Evolutionary conservation across 345 rosid species (phyloP).

Genomic region (Isatis tinctoria): DNA sequence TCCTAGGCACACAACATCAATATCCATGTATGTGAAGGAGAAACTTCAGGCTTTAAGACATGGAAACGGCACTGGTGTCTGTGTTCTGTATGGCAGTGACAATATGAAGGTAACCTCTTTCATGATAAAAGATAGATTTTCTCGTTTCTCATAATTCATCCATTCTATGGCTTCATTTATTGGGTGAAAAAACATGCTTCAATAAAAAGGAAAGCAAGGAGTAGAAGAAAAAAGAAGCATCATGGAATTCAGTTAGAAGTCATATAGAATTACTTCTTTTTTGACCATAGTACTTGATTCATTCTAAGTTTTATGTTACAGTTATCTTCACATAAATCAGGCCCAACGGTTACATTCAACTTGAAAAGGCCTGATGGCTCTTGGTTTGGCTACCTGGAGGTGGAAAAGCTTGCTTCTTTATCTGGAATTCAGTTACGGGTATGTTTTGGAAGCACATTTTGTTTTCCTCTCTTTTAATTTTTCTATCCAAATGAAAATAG

Average conservation of each 20-base stretch:
- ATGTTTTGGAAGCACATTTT: slow-evolving; percentile 29
- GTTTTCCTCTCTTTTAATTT: background rate
- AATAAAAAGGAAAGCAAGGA: background rate
- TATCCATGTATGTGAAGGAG: slow-evolving; percentile 61
- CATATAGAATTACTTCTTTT: background rate
- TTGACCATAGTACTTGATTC: background rate
- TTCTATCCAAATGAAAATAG: background rate
- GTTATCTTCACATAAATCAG: slow-evolving; percentile 45
- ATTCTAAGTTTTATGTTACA: slow-evolving; percentile 30
- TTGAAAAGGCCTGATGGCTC: slow-evolving; percentile 88
- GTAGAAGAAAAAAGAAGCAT: background rate
- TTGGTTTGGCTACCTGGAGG: slow-evolving; percentile 94
- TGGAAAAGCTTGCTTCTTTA: slow-evolving; percentile 91
- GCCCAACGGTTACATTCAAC: slow-evolving; percentile 76
- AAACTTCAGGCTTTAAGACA: slow-evolving; percentile 59
- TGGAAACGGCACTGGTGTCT: slow-evolving; percentile 55
- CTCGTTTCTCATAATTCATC: background rate
- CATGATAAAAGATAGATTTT: background rate
- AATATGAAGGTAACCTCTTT: slow-evolving; percentile 47
- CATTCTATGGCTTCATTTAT: background rate
- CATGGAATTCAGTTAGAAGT: background rate
- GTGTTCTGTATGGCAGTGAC: slow-evolving; percentile 57
- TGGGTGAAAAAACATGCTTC: slow-evolving; percentile 1
- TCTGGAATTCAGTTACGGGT: slow-evolving; percentile 96
- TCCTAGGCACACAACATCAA: slow-evolving; percentile 70